Evolutionary conservation across 495 filamentous ascomycete species (phyloP).

Genomic region (Podospora conica): DNA sequence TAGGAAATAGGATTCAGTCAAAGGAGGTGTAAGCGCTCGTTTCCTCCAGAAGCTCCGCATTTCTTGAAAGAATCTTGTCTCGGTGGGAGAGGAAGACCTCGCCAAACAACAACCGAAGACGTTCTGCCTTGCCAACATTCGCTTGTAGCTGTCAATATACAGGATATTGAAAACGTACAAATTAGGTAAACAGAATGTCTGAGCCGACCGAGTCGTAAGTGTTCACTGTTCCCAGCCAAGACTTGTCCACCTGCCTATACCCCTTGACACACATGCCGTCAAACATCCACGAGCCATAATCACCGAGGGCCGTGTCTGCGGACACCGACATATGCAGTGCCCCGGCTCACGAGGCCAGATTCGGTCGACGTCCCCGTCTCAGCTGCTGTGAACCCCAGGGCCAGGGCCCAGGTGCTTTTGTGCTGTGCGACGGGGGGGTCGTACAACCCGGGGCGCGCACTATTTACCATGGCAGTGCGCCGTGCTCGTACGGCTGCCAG

Average conservation of each 20-base stretch:
- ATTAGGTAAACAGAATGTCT: too few species aligned
- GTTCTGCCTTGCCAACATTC: background rate
- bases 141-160: background rate
- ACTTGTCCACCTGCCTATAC: background rate
- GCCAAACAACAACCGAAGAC: background rate
- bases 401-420: background rate
- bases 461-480: background rate
- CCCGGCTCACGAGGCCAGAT: background rate
- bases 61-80: background rate
- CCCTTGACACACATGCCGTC: background rate
- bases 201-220: too few species aligned
- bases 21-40: too few species aligned
- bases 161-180: background rate
- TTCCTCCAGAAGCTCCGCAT: background rate
- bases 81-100: background rate
- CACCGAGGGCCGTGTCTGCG: background rate
- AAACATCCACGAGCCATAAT: background rate
- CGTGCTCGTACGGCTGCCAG: background rate
- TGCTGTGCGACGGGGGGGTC: background rate
- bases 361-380: background rate
- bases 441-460: background rate
- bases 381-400: background rate
- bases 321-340: background rate
- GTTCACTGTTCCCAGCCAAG: background rate
- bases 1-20: background rate